Conservation (phyloP, 129 eudicot genomes). For the Lonicera japonica region DNA sequence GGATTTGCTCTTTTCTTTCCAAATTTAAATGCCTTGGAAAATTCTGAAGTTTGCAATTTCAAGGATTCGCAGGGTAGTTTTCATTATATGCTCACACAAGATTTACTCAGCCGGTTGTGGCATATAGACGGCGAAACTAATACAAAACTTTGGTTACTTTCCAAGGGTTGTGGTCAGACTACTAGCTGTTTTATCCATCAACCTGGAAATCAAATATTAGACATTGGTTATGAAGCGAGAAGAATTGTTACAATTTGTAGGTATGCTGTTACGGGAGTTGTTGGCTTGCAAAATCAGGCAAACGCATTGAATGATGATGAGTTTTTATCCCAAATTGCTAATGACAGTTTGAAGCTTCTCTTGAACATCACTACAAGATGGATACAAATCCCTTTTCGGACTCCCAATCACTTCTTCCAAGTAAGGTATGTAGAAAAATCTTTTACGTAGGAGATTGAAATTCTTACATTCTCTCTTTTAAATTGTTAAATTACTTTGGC, state of each 20-base stretch:
- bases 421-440: slow-evolving; percentile 39
- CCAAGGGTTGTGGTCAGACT: slow-evolving; percentile 30
- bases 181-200: slow-evolving; percentile 15
- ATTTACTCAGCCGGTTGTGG: slow-evolving; percentile 48
- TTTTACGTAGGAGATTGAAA: not conserved
- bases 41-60: not conserved
- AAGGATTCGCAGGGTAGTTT: slow-evolving; percentile 17
- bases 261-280: slow-evolving; percentile 35
- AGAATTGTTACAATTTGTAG: slow-evolving; percentile 32
- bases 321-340: slow-evolving; percentile 10
- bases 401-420: slow-evolving; percentile 54
- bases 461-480: not conserved
- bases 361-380: slow-evolving; percentile 32
- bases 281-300: slow-evolving; percentile 39
- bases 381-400: slow-evolving; percentile 51
- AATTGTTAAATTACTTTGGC: not conserved
- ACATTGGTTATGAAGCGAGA: slow-evolving; percentile 31
- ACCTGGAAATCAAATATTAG: slow-evolving; percentile 23
- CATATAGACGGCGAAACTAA: slow-evolving; percentile 43
- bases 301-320: slow-evolving; percentile 19
- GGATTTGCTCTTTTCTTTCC: slow-evolving; percentile 45
- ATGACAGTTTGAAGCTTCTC: slow-evolving; percentile 33
- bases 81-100: slow-evolving; percentile 40
- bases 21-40: slow-evolving; percentile 9
- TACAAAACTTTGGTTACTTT: slow-evolving; percentile 38